Conservation (phyloP, 768 basidiomycete species). For the Collybia sp. region DNA sequence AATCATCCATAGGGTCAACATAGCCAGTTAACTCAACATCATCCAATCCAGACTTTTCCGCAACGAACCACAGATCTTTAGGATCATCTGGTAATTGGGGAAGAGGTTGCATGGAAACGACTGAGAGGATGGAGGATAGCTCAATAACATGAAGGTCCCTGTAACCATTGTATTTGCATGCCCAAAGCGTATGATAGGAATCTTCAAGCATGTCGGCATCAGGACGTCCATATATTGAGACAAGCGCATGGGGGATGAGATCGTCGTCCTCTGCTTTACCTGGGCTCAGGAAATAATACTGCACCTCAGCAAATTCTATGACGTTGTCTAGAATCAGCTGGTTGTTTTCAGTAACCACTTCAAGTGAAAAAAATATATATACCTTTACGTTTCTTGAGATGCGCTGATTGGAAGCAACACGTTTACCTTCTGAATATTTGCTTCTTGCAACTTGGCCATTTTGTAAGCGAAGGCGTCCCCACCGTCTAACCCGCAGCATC, state of each 20-base stretch:
- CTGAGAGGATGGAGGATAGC: constrained; percentile 5
- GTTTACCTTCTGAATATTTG: not conserved
- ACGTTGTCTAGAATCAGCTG: too few relatives aligned
- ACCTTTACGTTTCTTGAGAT: constrained; percentile 8
- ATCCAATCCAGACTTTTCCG: constrained; percentile 23
- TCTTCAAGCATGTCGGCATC: constrained; percentile 3
- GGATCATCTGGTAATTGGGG: constrained; percentile 4
- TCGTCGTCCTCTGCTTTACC: not conserved
- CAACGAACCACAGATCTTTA: constrained; percentile 14
- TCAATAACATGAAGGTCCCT: constrained; percentile 3
- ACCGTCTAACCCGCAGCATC: not conserved
- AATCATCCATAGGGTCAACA: not conserved
- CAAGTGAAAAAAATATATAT: too few relatives aligned
- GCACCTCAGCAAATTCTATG: constrained; percentile 9
- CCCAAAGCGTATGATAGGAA: constrained; percentile 8
- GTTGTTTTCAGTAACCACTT: too few relatives aligned
- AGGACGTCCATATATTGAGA: constrained; percentile 6
- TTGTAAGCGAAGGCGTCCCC: not conserved
- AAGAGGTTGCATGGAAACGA: constrained; percentile 12
- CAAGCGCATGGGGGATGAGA: constrained; percentile 4
- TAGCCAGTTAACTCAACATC: constrained; percentile 5
- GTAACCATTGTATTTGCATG: constrained; percentile 3
- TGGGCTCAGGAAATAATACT: constrained; percentile 2
- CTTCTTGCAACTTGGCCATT: constrained; percentile 7
- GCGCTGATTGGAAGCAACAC: not conserved